These are phyloP conservation scores for Colletotrichum cordylinicola DNA, from an alignment of 2,329 filamentous ascomycete genomes.

Conservation along the genomic window DNA sequence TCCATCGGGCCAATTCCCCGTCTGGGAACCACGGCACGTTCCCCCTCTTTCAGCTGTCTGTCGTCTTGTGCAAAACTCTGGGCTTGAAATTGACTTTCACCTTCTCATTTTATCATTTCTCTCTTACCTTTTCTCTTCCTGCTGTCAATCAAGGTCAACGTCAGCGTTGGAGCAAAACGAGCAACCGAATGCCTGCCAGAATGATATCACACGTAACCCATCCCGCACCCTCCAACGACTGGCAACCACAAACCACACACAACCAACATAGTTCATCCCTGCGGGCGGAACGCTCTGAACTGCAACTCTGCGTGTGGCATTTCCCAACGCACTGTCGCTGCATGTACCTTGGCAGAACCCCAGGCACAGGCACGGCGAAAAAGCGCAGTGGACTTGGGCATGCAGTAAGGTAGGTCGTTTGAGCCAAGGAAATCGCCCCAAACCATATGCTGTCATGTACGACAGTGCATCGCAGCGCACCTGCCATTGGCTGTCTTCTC, in stretches of 20 bases:
- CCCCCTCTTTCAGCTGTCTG: not conserved
- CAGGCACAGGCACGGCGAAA: not conserved
- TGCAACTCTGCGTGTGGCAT: not conserved
- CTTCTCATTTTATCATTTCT: not conserved
- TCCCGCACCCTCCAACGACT: not conserved
- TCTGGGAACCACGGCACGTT: not conserved
- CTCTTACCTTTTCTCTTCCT: not conserved
- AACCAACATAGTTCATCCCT: conserved; percentile 10
- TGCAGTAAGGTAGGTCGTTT: not conserved
- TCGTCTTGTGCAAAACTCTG: not conserved
- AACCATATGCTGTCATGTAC: not conserved
- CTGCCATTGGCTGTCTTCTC: not conserved
- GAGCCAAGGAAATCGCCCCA: conserved; percentile 2
- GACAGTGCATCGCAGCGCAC: not conserved
- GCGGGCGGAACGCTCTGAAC: not conserved
- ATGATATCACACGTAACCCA: conserved; percentile 6
- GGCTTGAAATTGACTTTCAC: not conserved
- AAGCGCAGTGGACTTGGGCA: not conserved
- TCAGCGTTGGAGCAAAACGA: not conserved
- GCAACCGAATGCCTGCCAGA: not conserved
- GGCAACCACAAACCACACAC: not conserved
- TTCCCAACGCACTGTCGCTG: not conserved
- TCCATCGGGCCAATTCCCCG: not conserved
- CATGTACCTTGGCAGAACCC: not conserved
- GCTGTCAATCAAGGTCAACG: not conserved